Conservation (phyloP, 1,284 basidiomycete genomes). For the Boletus hoseneyae region DNA sequence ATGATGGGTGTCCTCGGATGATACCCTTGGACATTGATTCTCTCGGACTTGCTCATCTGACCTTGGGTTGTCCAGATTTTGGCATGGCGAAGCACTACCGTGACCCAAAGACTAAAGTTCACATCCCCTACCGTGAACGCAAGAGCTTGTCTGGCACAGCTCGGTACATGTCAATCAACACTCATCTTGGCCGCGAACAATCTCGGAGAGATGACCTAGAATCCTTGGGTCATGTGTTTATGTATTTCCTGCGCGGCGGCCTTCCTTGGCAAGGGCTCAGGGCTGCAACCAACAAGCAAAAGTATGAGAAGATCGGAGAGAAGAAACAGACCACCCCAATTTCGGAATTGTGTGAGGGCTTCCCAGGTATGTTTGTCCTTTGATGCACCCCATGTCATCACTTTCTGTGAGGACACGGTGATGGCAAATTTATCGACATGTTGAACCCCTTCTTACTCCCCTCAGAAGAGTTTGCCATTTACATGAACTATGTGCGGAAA, state of each 20-base stretch:
- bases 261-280: slow-evolving; percentile 95
- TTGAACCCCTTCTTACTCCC: slow-evolving; percentile 8
- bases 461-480: slow-evolving; percentile 92
- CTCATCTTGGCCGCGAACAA: slow-evolving; percentile 89
- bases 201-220: slow-evolving; percentile 93
- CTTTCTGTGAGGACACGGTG: neutral
- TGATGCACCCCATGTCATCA: neutral
- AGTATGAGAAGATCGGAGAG: slow-evolving; percentile 97
- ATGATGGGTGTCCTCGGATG: slow-evolving; percentile 5
- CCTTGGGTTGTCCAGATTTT: slow-evolving; percentile 61
- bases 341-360: slow-evolving; percentile 91
- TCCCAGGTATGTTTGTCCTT: slow-evolving; percentile 69
- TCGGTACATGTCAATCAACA: slow-evolving; percentile 99
- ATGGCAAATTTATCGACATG: neutral
- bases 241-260: slow-evolving; percentile 94
- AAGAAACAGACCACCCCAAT: slow-evolving; percentile 96
- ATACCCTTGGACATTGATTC: slow-evolving; percentile 3
- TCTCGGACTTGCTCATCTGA: slow-evolving; percentile 13
- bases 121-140: slow-evolving; percentile 98
- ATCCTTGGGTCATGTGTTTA: slow-evolving; percentile 95
- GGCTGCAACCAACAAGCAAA: slow-evolving; percentile 97
- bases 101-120: slow-evolving; percentile 95
- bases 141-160: slow-evolving; percentile 98
- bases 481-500: slow-evolving; percentile 97
- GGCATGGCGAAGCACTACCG: slow-evolving; percentile 99